Base-by-base conservation (phyloP, 2,329 filamentous ascomycete species). In the Aspergillus oerlinghausenensis region DNA sequence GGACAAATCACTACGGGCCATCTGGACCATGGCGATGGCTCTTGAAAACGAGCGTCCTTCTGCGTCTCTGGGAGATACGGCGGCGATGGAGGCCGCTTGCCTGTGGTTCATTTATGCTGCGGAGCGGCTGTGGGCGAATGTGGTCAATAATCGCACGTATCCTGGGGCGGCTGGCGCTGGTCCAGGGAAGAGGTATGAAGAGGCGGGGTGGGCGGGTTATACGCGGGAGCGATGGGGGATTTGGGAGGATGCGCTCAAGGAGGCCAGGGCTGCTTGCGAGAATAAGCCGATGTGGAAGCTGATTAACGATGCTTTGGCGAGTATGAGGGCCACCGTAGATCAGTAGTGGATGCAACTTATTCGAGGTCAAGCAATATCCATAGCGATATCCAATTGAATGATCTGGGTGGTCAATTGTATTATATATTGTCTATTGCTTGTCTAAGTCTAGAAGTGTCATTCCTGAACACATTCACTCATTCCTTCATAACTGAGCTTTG, bases 41-140 rank as follows among this genome's bases (percentile, higher is more conserved):
- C 5, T 38, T 38, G 32, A 38, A 6, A 38, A 17, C 6, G 32
- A 38, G 32, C 32, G 32, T 14, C 7, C 32, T 17, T 14, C 32
- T 38, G 14, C 32, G 14, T 38, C 32, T 7, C 5, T 38, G 32
- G 32, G 32, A 17, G 32, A 38, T 45, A 60, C 56, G 7, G 55
- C 56, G 23, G 58, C 56, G 11, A 54, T 61, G 54, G 55, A 52
- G 42, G 60, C 58, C 23, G 51, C 60, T 21, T 62, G 58, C 19
- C 23, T 38, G 43, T 63, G 60, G 60, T 58, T 63, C 29, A 60
- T 63, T 32, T 57, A 59, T 28, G 55, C 50, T 28, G 52, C 52
- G 6, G 53, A 60, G 21, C 38, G 55, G 23, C 49, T 63, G 29
- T 58, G 54, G 59, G 35, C 52, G 3, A 60, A 63, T 38, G 32